phyloP scores from a whole-genome alignment of 495 filamentous ascomycete species.

The Sordaria brevicollis region DNA sequence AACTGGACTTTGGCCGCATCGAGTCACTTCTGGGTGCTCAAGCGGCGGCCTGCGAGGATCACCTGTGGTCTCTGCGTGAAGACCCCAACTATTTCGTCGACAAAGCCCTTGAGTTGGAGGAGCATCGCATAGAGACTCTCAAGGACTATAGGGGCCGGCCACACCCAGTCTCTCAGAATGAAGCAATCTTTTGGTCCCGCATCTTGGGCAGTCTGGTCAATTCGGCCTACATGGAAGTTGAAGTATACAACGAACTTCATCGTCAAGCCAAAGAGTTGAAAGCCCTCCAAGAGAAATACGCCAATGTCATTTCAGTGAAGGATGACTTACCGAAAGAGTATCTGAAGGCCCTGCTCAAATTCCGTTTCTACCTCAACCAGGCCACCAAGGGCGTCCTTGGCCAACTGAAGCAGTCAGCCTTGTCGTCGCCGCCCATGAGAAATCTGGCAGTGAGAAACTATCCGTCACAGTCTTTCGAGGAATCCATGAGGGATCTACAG shows the following conservation, averaged over 20 bases:
- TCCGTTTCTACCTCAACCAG: conserved; percentile 2
- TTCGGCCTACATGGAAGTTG: not conserved
- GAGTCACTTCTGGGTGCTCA: conserved; percentile 29
- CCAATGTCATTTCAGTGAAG: not conserved
- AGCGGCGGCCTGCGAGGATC: conserved; percentile 32
- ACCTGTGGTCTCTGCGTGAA: conserved; percentile 43
- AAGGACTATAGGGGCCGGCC: conserved; percentile 17
- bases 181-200: conserved; percentile 1
- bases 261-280: conserved; percentile 3
- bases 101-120: conserved; percentile 20
- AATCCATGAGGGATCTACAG: not conserved
- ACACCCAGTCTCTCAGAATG: conserved; percentile 13
- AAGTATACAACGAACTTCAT: conserved; percentile 8
- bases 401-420: conserved; percentile 9
- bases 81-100: conserved; percentile 43
- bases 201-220: conserved; percentile 10
- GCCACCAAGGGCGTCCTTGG: conserved; percentile 33
- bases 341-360: conserved; percentile 2
- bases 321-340: conserved; percentile 6
- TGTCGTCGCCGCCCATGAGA: conserved; percentile 29
- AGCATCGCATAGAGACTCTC: conserved; percentile 33
- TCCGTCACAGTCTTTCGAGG: no score
- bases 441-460: conserved; percentile 10
- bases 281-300: conserved; percentile 1
- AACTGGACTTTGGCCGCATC: conserved; percentile 31